A percentile compares a stretch with the other conserved stretches of the same genome.
Conservation (phyloP, 2,329 filamentous ascomycete species). For the Alternaria tenuissima region DNA sequence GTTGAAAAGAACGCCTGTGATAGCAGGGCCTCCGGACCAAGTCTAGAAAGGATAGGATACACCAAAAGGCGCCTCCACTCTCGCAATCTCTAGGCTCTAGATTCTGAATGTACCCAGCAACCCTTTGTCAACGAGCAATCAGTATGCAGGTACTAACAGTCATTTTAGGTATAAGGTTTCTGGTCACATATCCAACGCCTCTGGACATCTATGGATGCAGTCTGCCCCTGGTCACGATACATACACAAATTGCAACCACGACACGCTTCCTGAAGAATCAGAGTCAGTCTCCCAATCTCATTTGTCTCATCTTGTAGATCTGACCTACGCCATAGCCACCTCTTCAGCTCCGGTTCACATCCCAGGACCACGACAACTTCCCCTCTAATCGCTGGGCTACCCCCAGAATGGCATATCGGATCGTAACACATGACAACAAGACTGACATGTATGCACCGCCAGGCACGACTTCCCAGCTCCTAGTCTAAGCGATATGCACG, state of each 20-base stretch:
- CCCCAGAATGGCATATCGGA: background rate
- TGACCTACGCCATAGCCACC: background rate
- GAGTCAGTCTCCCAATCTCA: background rate
- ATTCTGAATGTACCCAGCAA: background rate
- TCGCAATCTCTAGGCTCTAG: background rate
- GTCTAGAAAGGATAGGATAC: background rate
- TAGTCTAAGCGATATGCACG: background rate
- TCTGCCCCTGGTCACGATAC: background rate
- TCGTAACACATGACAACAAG: background rate
- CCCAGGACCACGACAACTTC: background rate
- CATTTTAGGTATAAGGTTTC: background rate
- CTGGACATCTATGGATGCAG: background rate
- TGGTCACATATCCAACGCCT: background rate
- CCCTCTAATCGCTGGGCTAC: background rate
- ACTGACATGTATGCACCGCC: background rate
- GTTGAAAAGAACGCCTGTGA: background rate
- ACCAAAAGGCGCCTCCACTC: background rate
- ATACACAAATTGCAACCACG: background rate
- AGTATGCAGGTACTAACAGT: background rate
- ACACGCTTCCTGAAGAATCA: background rate
- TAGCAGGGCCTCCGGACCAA: background rate
- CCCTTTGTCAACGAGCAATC: too few relatives aligned
- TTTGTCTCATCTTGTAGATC: background rate
- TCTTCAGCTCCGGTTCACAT: background rate
- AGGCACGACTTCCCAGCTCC: background rate